phyloP scores from a whole-genome alignment of 2,329 filamentous ascomycete species.

The Exophiala alcalophila region DNA sequence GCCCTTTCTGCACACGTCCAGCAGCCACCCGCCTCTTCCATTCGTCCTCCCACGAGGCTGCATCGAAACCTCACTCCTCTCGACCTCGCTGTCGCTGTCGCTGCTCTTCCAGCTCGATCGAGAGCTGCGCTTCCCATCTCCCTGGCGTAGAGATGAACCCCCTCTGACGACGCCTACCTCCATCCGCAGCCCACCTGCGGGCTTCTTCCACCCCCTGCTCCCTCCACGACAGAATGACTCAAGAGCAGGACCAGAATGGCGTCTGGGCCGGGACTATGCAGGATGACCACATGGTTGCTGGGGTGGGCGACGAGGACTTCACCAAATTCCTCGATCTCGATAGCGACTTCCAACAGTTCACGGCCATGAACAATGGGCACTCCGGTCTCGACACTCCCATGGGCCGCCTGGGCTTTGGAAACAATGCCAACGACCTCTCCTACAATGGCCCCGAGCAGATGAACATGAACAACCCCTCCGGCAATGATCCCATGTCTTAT shows the following conservation, averaged over 20 bases:
- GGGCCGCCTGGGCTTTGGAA: slow-evolving; percentile 38
- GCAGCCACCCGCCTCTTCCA: slow-evolving; percentile 9
- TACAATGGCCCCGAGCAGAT: slow-evolving; percentile 22
- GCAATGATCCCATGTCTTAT: slow-evolving; percentile 13
- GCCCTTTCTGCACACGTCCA: slow-evolving; percentile 1
- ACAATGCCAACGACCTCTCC: slow-evolving; percentile 22
- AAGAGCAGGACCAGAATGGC: slow-evolving; percentile 27
- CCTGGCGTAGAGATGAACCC: slow-evolving; percentile 15
- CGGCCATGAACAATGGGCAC: slow-evolving; percentile 38
- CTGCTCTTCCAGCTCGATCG: not conserved
- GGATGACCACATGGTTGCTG: slow-evolving; percentile 40
- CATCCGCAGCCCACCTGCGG: slow-evolving; percentile 30
- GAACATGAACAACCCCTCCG: slow-evolving; percentile 30
- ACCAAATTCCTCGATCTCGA: slow-evolving; percentile 50
- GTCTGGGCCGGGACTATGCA: slow-evolving; percentile 42
- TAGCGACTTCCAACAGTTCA: slow-evolving; percentile 45
- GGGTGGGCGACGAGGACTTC: slow-evolving; percentile 47
- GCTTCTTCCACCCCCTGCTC: slow-evolving; percentile 7
- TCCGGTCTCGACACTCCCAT: slow-evolving; percentile 39
- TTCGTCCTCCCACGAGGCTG: slow-evolving; percentile 19
- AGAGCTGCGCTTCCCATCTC: slow-evolving; percentile 1
- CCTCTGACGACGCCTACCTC: slow-evolving; percentile 10
- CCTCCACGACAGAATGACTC: slow-evolving; percentile 29
- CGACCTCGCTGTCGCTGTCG: not conserved
- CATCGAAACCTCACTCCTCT: not conserved